phyloP scores from a whole-genome alignment of 805 yeast genomes.

The Aciculoconidium aculeatum region DNA sequence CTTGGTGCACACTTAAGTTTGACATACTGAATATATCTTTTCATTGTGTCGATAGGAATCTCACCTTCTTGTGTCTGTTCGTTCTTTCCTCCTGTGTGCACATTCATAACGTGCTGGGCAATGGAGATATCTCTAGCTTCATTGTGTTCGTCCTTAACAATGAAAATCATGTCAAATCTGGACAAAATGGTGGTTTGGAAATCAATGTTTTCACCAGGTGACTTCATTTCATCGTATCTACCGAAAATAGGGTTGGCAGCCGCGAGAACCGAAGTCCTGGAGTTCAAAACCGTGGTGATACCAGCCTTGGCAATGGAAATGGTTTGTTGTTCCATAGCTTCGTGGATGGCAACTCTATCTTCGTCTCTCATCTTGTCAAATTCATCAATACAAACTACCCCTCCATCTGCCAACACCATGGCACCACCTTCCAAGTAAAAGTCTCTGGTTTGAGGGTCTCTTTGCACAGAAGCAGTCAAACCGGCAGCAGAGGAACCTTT shows the following conservation, averaged over 20 bases:
- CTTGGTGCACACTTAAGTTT: conserved; percentile 90
- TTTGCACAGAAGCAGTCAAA: conserved; percentile 94
- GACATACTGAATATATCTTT: conserved; percentile 86
- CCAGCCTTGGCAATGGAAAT: conserved; percentile 99
- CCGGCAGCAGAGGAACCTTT: conserved; percentile 99
- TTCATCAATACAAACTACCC: conserved; percentile 98
- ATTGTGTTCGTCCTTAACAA: conserved; percentile 93
- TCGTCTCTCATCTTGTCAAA: conserved; percentile 99
- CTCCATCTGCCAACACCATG: conserved; percentile 99
- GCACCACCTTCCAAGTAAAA: conserved; percentile 99
- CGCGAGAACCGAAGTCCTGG: conserved; percentile 93
- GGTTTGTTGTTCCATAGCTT: conserved; percentile 99
- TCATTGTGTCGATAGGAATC: conserved; percentile 86
- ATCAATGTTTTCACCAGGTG: conserved; percentile 97
- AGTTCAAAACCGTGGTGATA: conserved; percentile 91
- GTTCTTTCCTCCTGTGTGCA: conserved; percentile 72
- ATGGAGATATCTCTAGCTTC: conserved; percentile 78
- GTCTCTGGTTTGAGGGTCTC: conserved; percentile 83
- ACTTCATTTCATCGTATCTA: conserved; percentile 89
- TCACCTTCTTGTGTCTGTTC: conserved; percentile 60
- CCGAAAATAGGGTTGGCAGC: conserved; percentile 99
- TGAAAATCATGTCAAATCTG: conserved; percentile 97
- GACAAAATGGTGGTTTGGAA: conserved; percentile 96
- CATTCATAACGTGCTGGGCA: conserved; percentile 91
- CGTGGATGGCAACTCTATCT: conserved; percentile 97